phyloP scores from a whole-genome alignment of 2,329 filamentous ascomycete genomes.

The Parasarocladium wereldwijsianum region DNA sequence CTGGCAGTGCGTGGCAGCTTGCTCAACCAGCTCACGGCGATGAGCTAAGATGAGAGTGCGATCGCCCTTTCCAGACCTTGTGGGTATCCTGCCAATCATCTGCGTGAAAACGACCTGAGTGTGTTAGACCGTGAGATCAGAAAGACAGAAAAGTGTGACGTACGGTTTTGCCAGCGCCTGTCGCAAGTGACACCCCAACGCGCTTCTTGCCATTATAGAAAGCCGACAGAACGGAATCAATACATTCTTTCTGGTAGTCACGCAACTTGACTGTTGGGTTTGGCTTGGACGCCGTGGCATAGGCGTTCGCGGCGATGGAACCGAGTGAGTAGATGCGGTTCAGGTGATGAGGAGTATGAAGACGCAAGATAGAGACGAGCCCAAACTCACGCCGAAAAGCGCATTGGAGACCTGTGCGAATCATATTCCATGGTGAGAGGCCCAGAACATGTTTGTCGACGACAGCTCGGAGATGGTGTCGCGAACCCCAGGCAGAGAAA shows the following conservation, averaged over 20 bases:
- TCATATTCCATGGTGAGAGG: too few species aligned
- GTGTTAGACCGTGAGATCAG: neutral
- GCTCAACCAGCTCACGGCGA: conserved; percentile 83
- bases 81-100: conserved; percentile 62
- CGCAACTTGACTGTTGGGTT: conserved; percentile 42
- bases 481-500: too few species aligned
- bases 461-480: too few species aligned
- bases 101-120: conserved; percentile 84
- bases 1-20: conserved; percentile 75
- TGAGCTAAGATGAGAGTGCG: conserved; percentile 88
- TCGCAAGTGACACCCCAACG: conserved; percentile 73
- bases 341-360: too few species aligned
- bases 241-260: conserved; percentile 84
- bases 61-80: conserved; percentile 32
- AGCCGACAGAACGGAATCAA: conserved; percentile 61
- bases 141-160: neutral
- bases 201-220: conserved; percentile 60
- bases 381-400: too few species aligned
- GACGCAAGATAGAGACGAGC: too few species aligned
- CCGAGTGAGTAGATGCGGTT: too few species aligned
- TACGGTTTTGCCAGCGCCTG: conserved; percentile 80
- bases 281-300: conserved; percentile 10
- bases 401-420: too few species aligned
- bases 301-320: conserved; percentile 9
- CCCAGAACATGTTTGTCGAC: too few species aligned